phyloP scores from a whole-genome alignment of 2,329 filamentous ascomycete genomes.

The Aspergillus sp. region DNA sequence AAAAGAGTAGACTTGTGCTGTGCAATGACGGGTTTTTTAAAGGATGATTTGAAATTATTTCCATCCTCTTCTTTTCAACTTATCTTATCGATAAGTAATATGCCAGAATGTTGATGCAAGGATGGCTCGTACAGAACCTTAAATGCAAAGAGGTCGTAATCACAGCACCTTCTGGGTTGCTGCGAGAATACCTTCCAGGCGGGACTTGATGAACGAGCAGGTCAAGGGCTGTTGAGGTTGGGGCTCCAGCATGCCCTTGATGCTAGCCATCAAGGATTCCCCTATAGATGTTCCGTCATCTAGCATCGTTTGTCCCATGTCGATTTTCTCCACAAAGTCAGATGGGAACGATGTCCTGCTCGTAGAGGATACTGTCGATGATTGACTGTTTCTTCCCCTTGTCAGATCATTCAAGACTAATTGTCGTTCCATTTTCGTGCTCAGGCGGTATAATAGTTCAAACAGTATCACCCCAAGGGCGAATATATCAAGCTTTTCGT shows the following conservation, averaged over 20 bases:
- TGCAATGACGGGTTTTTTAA: not conserved
- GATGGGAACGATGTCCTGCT: slow-evolving; percentile 25
- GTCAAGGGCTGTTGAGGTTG: slow-evolving; percentile 32
- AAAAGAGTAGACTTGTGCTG: not conserved
- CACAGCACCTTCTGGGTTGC: slow-evolving; percentile 8
- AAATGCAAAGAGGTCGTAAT: not conserved
- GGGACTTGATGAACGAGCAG: slow-evolving; percentile 30
- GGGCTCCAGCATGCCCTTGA: slow-evolving; percentile 38
- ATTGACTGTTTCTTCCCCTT: slow-evolving; percentile 12
- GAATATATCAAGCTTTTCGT: slow-evolving; percentile 57
- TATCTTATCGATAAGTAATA: too few species aligned
- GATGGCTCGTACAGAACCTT: not conserved
- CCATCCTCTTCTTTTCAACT: slow-evolving; percentile 7
- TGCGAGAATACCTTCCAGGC: slow-evolving; percentile 26
- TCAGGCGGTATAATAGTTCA: slow-evolving; percentile 55
- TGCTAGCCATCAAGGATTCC: slow-evolving; percentile 31
- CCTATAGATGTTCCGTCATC: slow-evolving; percentile 24
- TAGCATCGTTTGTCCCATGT: slow-evolving; percentile 22
- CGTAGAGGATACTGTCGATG: not conserved
- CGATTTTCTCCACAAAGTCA: slow-evolving; percentile 35
- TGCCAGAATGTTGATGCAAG: too few species aligned
- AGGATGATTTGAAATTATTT: not conserved
- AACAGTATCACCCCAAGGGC: slow-evolving; percentile 59
- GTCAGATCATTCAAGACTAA: slow-evolving; percentile 39
- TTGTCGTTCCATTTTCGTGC: slow-evolving; percentile 46